phyloP scores from a whole-genome alignment of 148 eudicot genomes.

The Euryodendron excelsum region DNA sequence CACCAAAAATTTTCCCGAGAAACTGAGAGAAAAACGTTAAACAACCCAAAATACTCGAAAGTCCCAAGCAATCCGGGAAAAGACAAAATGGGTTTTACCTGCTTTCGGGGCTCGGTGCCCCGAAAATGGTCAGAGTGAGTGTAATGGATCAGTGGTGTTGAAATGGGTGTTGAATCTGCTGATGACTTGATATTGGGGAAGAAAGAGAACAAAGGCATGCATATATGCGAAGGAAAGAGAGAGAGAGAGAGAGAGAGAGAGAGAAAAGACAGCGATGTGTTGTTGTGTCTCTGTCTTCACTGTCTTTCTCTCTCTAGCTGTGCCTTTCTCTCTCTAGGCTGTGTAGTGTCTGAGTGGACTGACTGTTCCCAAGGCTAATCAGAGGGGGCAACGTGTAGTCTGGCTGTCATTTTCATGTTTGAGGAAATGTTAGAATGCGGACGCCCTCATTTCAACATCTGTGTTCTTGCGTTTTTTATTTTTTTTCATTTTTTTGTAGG shows the following conservation, averaged over 20 bases:
- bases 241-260: background rate
- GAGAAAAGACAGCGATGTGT: background rate
- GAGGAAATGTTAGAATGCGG: too few relatives aligned
- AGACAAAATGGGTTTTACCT: background rate
- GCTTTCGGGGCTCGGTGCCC: background rate
- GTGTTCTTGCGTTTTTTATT: too few relatives aligned
- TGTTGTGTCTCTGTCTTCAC: background rate
- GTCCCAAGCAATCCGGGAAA: background rate
- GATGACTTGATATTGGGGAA: background rate
- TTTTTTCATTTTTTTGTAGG: too few relatives aligned
- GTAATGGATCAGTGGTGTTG: background rate
- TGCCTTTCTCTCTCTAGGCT: background rate
- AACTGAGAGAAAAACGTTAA: background rate
- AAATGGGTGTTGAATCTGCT: background rate
- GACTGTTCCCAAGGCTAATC: too few relatives aligned
- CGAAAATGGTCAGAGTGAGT: background rate
- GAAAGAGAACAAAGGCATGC: background rate
- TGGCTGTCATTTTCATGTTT: too few relatives aligned
- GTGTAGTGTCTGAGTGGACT: background rate
- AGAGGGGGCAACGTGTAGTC: too few relatives aligned
- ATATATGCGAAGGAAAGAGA: background rate
- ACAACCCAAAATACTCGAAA: background rate
- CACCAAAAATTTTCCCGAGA: constrained; percentile 6
- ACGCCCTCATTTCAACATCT: too few relatives aligned
- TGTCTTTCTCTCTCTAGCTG: background rate